Base-by-base conservation (phyloP, 805 yeast genomes). In the Clavispora phyllophila region DNA sequence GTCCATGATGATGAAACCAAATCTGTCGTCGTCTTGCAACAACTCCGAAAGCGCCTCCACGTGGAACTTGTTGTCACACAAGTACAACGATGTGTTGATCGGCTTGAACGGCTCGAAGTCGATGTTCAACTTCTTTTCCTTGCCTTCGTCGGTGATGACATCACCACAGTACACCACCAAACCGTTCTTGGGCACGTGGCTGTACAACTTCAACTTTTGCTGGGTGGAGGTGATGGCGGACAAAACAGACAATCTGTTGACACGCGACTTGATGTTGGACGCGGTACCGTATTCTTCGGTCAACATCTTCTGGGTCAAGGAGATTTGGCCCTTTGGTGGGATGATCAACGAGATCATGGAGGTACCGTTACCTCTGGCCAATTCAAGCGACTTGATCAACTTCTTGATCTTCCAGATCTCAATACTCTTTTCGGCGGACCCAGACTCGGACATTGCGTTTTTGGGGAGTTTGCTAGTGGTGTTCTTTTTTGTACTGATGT, bases 81-180 rank as follows among this genome's bases (percentile, higher is more conserved):
- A 68, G 63, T 93, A 93, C 49, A 70, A 63, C 15, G 97, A 86
- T n/a, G 99, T 93, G 73, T 93, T 93, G 69, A 93, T 93, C 46
- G 99, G 97, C 72, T 93, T 93, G 77, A 93, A 93, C 24, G 99
- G 99, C 72, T 93, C 99, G 57, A 93, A 93, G 63, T 93, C 98
- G 57, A 93, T 89, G 56, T 91, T 91, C 60, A 93, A 82, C 69
- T 90, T 93, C 73, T 93, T 88, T 72, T 89, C 96, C 65, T 93
- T 93, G 58, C 99, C 99, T 66, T 93, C 98, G 47, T 84, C 95
- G 32, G 96, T 93, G 54, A 90, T 71, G 45, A 95, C 95, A 71
- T 93, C 99, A 76, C 99, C 99, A 80, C 99, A 93, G 75, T 90
- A 93, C 43, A 93, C 70, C 42, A 93, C 97, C 62, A 93, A 78